These are phyloP conservation scores for Pyrus betulifolia DNA, from an alignment of 306 rosid genomes.

Conservation along the genomic window DNA sequence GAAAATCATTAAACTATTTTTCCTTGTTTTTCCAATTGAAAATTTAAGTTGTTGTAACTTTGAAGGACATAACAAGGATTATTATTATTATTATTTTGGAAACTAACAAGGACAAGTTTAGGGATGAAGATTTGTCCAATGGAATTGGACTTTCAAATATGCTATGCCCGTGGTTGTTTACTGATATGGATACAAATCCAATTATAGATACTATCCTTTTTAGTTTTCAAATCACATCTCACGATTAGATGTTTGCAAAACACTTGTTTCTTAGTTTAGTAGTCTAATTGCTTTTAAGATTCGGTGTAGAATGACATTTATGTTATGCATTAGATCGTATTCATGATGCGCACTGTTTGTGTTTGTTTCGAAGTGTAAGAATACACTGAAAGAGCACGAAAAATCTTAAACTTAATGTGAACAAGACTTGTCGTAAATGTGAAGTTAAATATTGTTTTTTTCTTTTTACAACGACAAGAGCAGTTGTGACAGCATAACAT, in stretches of 20 bases:
- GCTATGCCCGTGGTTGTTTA: not conserved
- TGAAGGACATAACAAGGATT: not conserved
- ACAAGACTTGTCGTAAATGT: not conserved
- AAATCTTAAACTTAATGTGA: not conserved
- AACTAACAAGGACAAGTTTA: not conserved
- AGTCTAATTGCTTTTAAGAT: not conserved
- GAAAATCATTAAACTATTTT: too few relatives aligned
- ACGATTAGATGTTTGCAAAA: not conserved
- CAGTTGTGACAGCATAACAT: not conserved
- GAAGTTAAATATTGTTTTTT: not conserved
- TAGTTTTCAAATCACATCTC: not conserved
- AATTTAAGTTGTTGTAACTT: not conserved
- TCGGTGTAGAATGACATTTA: not conserved
- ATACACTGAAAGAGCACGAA: fast-evolving
- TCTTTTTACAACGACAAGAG: not conserved
- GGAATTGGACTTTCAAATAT: not conserved
- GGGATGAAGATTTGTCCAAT: not conserved
- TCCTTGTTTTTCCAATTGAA: not conserved
- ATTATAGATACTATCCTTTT: not conserved
- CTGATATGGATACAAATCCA: not conserved
- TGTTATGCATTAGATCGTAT: not conserved
- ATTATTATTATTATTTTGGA: too few relatives aligned
- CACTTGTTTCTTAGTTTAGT: not conserved
- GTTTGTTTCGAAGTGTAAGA: fast-evolving
- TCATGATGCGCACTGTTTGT: not conserved